Conservation (phyloP, 108 stramenopile genomes). For the Nitzschia sp. region DNA sequence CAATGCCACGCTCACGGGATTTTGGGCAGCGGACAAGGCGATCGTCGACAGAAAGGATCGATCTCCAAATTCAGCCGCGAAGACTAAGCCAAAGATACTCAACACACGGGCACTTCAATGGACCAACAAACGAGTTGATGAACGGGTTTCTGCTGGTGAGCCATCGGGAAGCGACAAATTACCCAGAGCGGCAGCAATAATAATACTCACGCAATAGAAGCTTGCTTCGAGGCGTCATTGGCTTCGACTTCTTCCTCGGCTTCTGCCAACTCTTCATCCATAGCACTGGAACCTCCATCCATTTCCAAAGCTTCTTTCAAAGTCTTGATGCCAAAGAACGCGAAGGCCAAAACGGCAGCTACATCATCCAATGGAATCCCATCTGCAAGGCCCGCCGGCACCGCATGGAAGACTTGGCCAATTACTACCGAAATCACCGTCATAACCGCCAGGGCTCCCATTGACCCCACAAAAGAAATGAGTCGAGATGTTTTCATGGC, state of each 20-base stretch:
- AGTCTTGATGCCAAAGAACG: conserved; percentile 97
- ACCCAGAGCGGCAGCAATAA: background rate
- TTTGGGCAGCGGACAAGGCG: conserved; percentile 92
- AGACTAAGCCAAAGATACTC: conserved; percentile 86
- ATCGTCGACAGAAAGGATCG: conserved; percentile 98
- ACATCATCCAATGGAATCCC: conserved; percentile 92
- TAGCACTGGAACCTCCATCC: conserved; percentile 68
- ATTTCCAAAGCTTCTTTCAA: conserved; percentile 89
- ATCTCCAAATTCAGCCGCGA: conserved; percentile 96
- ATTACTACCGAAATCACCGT: conserved; percentile 93
- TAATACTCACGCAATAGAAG: conserved; percentile 49
- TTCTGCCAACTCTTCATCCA: conserved; percentile 96
- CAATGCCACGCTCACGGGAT: conserved; percentile 90
- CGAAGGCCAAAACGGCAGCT: conserved; percentile 90
- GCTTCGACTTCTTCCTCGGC: conserved; percentile 88
- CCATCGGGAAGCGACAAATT: background rate
- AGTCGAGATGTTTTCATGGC: conserved; percentile 87
- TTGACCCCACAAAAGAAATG: conserved; percentile 90
- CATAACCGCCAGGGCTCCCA: conserved; percentile 95
- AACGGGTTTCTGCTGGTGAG: no score
- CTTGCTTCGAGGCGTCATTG: conserved; percentile 42
- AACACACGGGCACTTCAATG: conserved; percentile 57
- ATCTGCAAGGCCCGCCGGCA: conserved; percentile 66
- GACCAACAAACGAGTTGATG: background rate
- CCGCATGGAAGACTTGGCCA: conserved; percentile 92